phyloP scores from a whole-genome alignment of 371 early-diverging fungal genomes.

The Quaeritorhiza haematococci region DNA sequence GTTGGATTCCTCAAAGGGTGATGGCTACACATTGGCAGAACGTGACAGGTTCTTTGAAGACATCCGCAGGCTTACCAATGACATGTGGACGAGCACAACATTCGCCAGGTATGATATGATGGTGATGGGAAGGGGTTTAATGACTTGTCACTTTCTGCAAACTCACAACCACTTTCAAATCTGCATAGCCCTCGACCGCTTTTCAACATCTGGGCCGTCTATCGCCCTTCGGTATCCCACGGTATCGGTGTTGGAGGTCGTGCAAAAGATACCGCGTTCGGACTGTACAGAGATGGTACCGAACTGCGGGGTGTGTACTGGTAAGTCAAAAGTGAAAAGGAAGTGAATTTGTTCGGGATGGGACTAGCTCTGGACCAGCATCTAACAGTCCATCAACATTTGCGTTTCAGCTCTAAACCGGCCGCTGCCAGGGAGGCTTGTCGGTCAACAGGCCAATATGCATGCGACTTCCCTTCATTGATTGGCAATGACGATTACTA shows the following conservation, averaged over 20 bases:
- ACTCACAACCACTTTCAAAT: constrained; percentile 24
- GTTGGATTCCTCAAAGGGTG: constrained; percentile 26
- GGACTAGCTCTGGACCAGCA: not conserved
- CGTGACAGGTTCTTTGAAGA: constrained; percentile 45
- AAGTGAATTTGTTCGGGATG: not conserved
- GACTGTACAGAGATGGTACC: constrained; percentile 55
- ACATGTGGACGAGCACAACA: constrained; percentile 52
- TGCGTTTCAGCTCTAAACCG: constrained; percentile 31
- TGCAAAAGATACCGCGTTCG: constrained; percentile 51
- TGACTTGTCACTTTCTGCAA: not conserved
- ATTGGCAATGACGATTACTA: constrained; percentile 55
- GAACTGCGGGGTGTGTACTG: constrained; percentile 56
- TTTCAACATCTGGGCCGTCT: constrained; percentile 57
- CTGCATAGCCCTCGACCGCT: constrained; percentile 47
- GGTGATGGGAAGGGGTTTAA: too few relatives aligned
- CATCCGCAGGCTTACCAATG: constrained; percentile 48
- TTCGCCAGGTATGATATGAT: too few relatives aligned
- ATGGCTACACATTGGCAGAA: constrained; percentile 51
- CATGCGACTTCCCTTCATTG: constrained; percentile 56
- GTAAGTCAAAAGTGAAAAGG: too few relatives aligned
- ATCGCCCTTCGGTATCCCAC: constrained; percentile 37
- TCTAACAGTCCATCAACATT: not conserved
- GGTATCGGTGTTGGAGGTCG: constrained; percentile 51
- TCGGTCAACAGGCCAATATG: constrained; percentile 36
- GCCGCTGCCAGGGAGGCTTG: constrained; percentile 43